Evolutionary conservation across 805 yeast species (phyloP), one percentile per base, ranked within the genome.

Genomic region (Candida chilensis): DNA sequence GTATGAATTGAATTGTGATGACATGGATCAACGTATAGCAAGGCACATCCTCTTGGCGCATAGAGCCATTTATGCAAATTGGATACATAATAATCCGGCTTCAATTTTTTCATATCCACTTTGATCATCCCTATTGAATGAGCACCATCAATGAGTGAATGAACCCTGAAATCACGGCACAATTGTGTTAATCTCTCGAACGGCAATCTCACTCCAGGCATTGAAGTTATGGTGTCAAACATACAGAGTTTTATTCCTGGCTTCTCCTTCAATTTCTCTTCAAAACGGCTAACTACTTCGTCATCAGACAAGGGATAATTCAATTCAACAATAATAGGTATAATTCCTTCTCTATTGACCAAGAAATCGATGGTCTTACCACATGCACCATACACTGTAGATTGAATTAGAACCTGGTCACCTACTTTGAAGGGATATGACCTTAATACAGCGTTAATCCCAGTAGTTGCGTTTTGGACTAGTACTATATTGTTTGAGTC

Each of bases 41-140:
- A 54, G 0, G 81, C 79, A 39, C 67, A 65, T 4, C 77, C 71
- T 27, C 73, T 58, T 4, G 85, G 82, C 15, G 64, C 62, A 37
- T 44, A 72, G 24, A 62, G 54, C 88, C 88, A 81, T 44, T 81
- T 81, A 57, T 81, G 88, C 13, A 79, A 53, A 42, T 80, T 81
- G 15, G 78, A 52, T 15, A 67, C 60, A 44, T 61, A 69, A 44
- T 76, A 80, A 41, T 78, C 86, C 0, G 86, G 83, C 28, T 60
- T 38, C 16, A 68, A 38, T 9, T 43, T 42, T 9, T 47, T 50
- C 20, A 74, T 38, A 28, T 62, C 54, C n/a, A 70, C 31, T 7
- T 67, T 65, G 18, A 71, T 41, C 32, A 64, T 51, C 0, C 90
- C 90, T 20, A 73, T 59, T 1, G 74, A 68, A 44, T 81, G 90